phyloP scores from a whole-genome alignment of 768 basidiomycete genomes.

The Lactarius sp. region DNA sequence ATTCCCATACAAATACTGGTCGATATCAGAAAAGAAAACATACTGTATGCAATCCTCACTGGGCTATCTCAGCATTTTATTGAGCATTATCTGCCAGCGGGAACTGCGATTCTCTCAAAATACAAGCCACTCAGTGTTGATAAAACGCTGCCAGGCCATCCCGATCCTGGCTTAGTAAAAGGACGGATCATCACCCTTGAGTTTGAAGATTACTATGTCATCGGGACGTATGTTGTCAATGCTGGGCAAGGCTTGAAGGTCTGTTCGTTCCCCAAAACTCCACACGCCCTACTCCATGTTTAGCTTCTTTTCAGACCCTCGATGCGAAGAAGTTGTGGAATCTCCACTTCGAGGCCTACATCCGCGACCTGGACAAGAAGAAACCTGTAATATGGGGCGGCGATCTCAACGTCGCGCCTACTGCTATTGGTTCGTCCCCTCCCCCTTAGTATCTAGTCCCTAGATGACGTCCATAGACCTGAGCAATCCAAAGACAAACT shows the following conservation, averaged over 20 bases:
- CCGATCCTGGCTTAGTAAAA: conserved; percentile 56
- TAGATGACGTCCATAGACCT: conserved; percentile 45
- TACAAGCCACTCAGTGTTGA: conserved; percentile 60
- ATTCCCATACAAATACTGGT: conserved; percentile 73
- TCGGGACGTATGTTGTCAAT: conserved; percentile 83
- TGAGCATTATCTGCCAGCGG: conserved; percentile 44
- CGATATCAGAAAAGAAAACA: conserved; percentile 70
- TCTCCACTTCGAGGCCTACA: conserved; percentile 64
- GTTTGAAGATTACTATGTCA: conserved; percentile 60
- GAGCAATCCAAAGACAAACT: conserved; percentile 63
- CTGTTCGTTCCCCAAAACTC: neutral
- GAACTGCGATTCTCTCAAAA: conserved; percentile 79
- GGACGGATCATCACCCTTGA: conserved; percentile 82
- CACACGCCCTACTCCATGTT: neutral
- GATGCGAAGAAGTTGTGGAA: conserved; percentile 78
- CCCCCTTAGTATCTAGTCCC: neutral
- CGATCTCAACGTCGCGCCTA: conserved; percentile 84
- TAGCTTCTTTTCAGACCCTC: conserved; percentile 48
- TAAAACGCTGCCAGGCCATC: conserved; percentile 70
- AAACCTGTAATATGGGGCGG: conserved; percentile 89
- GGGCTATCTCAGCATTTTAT: neutral
- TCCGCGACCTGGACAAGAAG: conserved; percentile 64
- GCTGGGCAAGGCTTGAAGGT: conserved; percentile 70
- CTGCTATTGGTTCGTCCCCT: conserved; percentile 48
- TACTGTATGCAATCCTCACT: conserved; percentile 48